phyloP scores from a whole-genome alignment of 2,329 filamentous ascomycete genomes.

The Exophiala viscosa region DNA sequence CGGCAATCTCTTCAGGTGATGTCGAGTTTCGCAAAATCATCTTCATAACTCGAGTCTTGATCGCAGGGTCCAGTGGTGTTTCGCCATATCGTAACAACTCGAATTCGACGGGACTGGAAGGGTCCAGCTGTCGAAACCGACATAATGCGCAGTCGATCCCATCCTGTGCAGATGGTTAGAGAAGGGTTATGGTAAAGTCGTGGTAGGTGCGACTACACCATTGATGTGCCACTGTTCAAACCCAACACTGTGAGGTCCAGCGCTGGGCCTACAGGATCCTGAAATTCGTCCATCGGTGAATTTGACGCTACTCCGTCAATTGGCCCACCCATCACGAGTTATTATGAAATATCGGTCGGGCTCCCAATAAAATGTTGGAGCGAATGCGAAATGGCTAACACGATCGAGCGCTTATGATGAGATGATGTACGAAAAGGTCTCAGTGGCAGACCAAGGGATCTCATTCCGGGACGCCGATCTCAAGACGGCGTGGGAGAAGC shows the following conservation, averaged over 20 bases:
- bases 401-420: no score
- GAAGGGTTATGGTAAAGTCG: not conserved
- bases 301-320: no score
- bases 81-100: slow-evolving; percentile 55
- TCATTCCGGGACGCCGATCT: no score
- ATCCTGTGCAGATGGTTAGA: slow-evolving; percentile 30
- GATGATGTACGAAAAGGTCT: no score
- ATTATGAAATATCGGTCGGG: no score
- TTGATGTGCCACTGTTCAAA: slow-evolving; percentile 51
- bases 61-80: slow-evolving; percentile 47
- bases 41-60: slow-evolving; percentile 55
- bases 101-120: slow-evolving; percentile 52
- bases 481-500: no score
- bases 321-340: no score
- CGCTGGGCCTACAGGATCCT: not conserved
- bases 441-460: no score
- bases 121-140: slow-evolving; percentile 49
- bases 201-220: slow-evolving; percentile 31
- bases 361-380: no score
- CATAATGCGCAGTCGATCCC: slow-evolving; percentile 58
- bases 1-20: slow-evolving; percentile 51
- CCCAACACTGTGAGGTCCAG: slow-evolving; percentile 48
- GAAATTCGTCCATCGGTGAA: no score
- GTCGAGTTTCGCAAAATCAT: slow-evolving; percentile 54
- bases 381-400: no score